Evolutionary conservation across 1,284 basidiomycete species (phyloP).

Genomic region (Marasmius oreades): DNA sequence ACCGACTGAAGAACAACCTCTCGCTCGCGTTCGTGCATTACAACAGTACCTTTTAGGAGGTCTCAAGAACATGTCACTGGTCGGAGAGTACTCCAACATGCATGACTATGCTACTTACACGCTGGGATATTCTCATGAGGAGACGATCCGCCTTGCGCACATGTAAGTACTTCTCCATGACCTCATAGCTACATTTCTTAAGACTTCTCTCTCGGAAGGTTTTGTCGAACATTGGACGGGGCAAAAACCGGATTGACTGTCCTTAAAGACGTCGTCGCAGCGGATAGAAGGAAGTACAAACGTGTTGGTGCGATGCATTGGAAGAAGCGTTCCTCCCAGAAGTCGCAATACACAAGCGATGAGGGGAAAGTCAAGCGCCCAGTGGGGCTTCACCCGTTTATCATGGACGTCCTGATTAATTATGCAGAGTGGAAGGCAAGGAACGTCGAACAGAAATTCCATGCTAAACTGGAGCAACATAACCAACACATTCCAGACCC

Average conservation of each 20-base stretch:
- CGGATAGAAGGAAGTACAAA: constrained; percentile 27
- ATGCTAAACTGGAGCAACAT: constrained; percentile 24
- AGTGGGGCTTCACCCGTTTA: constrained; percentile 28
- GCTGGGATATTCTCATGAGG: constrained; percentile 42
- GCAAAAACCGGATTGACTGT: constrained; percentile 57
- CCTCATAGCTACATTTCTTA: too few relatives aligned
- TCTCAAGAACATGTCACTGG: constrained; percentile 39
- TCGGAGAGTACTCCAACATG: constrained; percentile 55
- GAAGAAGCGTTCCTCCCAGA: constrained; percentile 30
- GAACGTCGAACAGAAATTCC: constrained; percentile 22
- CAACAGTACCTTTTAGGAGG: constrained; percentile 49
- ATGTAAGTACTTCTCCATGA: constrained; percentile 51
- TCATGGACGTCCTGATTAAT: constrained; percentile 45
- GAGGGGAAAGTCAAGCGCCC: constrained; percentile 18
- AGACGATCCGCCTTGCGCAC: constrained; percentile 54
- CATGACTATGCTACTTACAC: constrained; percentile 52
- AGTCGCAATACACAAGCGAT: constrained; percentile 6
- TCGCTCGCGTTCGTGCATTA: constrained; percentile 28
- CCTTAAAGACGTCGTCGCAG: constrained; percentile 25
- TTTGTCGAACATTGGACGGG: constrained; percentile 57
- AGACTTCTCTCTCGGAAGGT: constrained; percentile 41
- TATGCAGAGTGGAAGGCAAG: constrained; percentile 23
- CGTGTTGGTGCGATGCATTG: constrained; percentile 30
- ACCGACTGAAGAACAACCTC: constrained; percentile 15
- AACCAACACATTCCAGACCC: constrained; percentile 24